Conservation (phyloP, 2,329 filamentous ascomycete species). For the Trichoderma arundinaceum region DNA sequence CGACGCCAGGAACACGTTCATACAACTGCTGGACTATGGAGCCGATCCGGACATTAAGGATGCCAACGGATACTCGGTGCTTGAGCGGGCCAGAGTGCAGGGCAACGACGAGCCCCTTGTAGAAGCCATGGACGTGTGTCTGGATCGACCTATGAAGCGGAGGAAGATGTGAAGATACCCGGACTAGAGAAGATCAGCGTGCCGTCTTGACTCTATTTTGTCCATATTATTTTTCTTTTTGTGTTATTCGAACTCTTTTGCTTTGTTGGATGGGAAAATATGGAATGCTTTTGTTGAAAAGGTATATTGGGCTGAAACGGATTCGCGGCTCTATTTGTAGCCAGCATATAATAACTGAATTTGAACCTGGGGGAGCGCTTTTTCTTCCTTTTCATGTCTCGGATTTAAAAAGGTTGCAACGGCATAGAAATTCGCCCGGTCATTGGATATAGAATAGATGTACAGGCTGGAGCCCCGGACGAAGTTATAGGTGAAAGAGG, state of each 20-base stretch:
- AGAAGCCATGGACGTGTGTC: not conserved
- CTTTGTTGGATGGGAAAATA: not conserved
- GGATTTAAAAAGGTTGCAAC: no score
- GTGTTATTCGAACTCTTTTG: no score
- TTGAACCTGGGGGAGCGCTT: no score
- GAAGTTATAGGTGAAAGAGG: no score
- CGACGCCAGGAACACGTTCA: not conserved
- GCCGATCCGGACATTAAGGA: not conserved
- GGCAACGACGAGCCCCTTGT: not conserved
- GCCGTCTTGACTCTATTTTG: no score
- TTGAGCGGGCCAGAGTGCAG: constrained; percentile 2
- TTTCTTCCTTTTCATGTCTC: no score
- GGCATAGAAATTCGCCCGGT: no score
- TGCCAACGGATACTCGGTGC: not conserved
- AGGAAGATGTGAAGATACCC: not conserved
- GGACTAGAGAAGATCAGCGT: not conserved
- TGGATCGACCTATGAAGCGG: not conserved
- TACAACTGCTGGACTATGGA: not conserved
- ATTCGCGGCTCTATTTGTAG: no score
- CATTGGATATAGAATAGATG: no score
- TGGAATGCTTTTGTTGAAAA: not conserved
- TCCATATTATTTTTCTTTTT: not conserved
- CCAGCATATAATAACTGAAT: no score
- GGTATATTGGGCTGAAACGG: no score
- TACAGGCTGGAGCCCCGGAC: no score